Conservation (phyloP, 2,329 filamentous ascomycete species). For the Sclerotinia sclerotiorum region DNA sequence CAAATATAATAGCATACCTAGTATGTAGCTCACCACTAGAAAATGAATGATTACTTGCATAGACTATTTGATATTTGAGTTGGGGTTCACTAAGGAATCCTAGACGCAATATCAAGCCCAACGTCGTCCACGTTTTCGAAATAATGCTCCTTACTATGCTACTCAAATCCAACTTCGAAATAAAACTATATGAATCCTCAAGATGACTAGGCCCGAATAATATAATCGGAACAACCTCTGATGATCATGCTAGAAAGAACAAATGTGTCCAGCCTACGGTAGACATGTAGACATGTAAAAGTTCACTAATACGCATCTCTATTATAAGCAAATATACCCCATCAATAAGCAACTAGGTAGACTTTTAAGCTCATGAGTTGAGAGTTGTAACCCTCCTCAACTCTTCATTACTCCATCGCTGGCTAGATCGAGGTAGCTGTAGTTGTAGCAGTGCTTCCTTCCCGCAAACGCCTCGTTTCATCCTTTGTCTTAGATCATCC, state of each 20-base stretch:
- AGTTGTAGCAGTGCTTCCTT: not conserved
- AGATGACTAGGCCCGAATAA: too few species aligned
- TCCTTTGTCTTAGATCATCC: not conserved
- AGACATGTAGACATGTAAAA: not conserved
- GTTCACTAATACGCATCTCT: constrained; percentile 1
- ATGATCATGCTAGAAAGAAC: not conserved
- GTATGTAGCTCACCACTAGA: not conserved
- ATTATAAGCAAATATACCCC: not conserved
- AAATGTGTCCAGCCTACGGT: not conserved
- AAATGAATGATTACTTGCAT: not conserved
- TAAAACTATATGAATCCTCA: not conserved
- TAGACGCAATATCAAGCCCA: not conserved
- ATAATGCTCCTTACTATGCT: not conserved
- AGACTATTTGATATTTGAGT: not conserved
- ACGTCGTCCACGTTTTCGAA: not conserved
- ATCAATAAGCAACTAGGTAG: not conserved
- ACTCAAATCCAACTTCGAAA: not conserved
- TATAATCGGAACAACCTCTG: not conserved
- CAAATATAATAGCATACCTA: not conserved
- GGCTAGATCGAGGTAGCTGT: not conserved
- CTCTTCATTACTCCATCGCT: constrained; percentile 10
- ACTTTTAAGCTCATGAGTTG: not conserved
- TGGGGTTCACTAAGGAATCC: not conserved
- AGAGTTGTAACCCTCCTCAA: not conserved
- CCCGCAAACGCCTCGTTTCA: constrained; percentile 2